Base-by-base conservation (phyloP, 306 rosid species). In the Rosa persica region DNA sequence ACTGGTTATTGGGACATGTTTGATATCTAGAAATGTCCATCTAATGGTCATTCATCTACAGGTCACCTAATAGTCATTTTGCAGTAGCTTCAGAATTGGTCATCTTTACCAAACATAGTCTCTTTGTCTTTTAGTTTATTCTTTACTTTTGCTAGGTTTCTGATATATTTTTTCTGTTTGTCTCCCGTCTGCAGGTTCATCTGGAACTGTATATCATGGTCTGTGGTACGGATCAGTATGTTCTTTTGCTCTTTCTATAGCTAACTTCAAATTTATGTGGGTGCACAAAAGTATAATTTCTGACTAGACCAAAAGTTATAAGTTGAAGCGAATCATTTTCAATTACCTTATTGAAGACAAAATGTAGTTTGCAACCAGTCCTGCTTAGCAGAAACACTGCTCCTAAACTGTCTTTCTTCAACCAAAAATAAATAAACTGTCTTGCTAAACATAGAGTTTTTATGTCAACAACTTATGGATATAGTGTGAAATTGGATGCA, bases 171-270 rank as follows among this genome's bases (percentile, higher is more conserved):
- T 73, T 54, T 19, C 71, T 58, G 55, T 77, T 81, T 65, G 34
- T 68, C 65, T 84, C 20, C 79, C 46, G 27, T 81, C 54, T 87
- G 79, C 94, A 96, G 99, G 99, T 84, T 91, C 98, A 74, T 93
- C 98, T 81, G 99, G 99, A 89, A 93, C 96, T 82, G 99, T 96
- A 16, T 96, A 96, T 85, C 98, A 93, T 88, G 98, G 89, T 64
- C 88, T 93, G 96, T 96, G 99, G 99, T 90, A 89, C 81, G 99
- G 99, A 96, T 96, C 99, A 80, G 99, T 96, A 91, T 82, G 98
- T 91, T 81, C 89, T 83, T 79, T 75, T 79, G 76, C 96, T 86
- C 90, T 84, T 85, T 73, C 87, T 85, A 73, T 78, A 58, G 66
- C 46, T 61, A 48, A 70, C 75, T 83, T 88, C 49, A 72, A 11